phyloP scores from a whole-genome alignment of 2,329 filamentous ascomycete genomes.

The Paecilomyces variotii region DNA sequence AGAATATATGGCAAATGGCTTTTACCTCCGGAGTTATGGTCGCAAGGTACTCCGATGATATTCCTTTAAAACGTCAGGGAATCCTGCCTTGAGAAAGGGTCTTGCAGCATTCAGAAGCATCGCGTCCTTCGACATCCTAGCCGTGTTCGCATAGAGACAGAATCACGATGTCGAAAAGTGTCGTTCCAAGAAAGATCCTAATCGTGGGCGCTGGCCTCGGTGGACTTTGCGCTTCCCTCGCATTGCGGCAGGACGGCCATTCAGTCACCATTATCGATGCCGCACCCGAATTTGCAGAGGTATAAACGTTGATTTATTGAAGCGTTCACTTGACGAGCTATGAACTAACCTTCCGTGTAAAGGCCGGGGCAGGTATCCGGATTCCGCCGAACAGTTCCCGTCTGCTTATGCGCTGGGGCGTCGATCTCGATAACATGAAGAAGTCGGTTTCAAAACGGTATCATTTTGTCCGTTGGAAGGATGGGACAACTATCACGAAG shows the following conservation, averaged over 20 bases:
- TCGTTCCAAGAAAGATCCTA: conserved; percentile 2
- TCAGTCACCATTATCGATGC: conserved; percentile 9
- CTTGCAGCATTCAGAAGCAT: no score
- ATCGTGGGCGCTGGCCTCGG: conserved; percentile 7
- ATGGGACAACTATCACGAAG: conserved; percentile 19
- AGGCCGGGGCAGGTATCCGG: conserved; percentile 28
- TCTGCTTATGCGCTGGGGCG: conserved; percentile 21
- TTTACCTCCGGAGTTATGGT: no score
- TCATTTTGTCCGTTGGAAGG: conserved; percentile 20
- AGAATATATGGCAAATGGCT: no score
- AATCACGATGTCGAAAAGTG: background rate
- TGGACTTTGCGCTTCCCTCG: conserved; percentile 5
- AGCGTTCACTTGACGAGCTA: background rate
- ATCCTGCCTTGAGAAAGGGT: no score
- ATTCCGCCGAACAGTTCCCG: conserved; percentile 24
- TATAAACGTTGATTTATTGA: background rate
- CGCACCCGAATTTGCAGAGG: conserved; percentile 8
- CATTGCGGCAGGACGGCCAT: conserved; percentile 7
- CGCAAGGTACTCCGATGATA: no score
- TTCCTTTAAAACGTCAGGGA: no score
- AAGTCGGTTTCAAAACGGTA: conserved; percentile 22
- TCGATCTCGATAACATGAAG: conserved; percentile 18
- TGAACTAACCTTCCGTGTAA: background rate
- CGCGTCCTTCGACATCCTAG: no score
- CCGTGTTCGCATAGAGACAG: no score